Conservation (phyloP, 2,329 filamentous ascomycete species). For the Fusarium napiforme region DNA sequence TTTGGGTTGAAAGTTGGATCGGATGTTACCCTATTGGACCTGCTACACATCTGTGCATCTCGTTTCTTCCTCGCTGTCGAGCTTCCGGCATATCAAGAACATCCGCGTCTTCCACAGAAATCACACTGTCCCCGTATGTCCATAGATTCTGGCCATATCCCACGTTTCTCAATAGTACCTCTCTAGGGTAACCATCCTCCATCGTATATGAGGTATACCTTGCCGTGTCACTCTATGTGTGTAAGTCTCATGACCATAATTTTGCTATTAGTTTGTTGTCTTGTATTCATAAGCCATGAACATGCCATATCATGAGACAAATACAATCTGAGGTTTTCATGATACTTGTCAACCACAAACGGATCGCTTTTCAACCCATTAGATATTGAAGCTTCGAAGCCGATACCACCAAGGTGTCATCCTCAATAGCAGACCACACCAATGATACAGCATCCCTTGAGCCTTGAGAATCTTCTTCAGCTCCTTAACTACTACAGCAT, state of each 20-base stretch:
- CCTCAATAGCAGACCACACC: neutral
- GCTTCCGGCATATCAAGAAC: neutral
- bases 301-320: neutral
- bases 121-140: neutral
- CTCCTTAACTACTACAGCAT: slow-evolving; percentile 73
- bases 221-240: neutral
- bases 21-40: neutral
- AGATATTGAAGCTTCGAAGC: neutral
- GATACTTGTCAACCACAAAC: neutral
- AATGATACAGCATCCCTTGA: slow-evolving; percentile 9
- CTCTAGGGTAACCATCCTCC: neutral
- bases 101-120: neutral
- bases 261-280: neutral
- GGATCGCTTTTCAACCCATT: neutral
- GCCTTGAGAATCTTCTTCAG: slow-evolving; percentile 73
- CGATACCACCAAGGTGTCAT: neutral
- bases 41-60: neutral
- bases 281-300: neutral
- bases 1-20: neutral
- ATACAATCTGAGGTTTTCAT: neutral
- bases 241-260: neutral
- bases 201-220: neutral
- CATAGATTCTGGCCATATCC: neutral
- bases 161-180: neutral
- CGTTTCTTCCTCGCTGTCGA: neutral